Evolutionary conservation across 805 yeast species (phyloP), one percentile per base, ranked within the genome.

Genomic region (Barnettozyma sp.): DNA sequence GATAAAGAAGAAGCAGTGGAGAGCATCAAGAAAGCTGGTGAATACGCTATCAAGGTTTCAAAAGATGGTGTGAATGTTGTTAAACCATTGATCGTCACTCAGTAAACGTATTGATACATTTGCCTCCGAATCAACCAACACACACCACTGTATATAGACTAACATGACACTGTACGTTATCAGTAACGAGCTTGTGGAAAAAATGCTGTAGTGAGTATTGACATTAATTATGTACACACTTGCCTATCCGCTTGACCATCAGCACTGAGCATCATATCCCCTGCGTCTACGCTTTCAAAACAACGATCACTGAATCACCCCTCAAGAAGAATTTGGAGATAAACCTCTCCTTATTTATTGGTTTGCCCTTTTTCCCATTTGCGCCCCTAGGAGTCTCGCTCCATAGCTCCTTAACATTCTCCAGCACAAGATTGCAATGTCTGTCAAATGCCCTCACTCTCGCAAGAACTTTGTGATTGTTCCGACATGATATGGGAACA

Each of bases 371-470:
- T 52, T 80, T 82, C 6, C 92, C 94, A 34, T 77, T 75, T 47
- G 76, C 66, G 33, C 66, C 73, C 45, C 72, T 65, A 22, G 78
- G 71, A 4, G 64, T 63, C 49, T 78, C 87, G 0, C 76, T 71
- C 88, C 88, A 81, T 54, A 71, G 58, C 60, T 92, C 98, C 56
- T 83, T 86, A 23, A 90, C 97, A 50, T 87, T 85, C 52, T 85
- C 95, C 41, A 92, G 64, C 8, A 92, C 80, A 82, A 92, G 75
- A 59, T 92, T 92, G 44, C 95, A 82, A 60, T 92, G 99, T 54
- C 95, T 78, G 57, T 92, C 99, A 58, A 87, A 92, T 0, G 97
- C 97, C 53, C 83, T 83, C 34, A 92, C 92, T 46, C 84, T 76
- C 2, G 88, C 95, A 21, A 92, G 71, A 26, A 92, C 68, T 60